phyloP scores from a whole-genome alignment of 257 asterid genomes.

The Petunia axillaris region DNA sequence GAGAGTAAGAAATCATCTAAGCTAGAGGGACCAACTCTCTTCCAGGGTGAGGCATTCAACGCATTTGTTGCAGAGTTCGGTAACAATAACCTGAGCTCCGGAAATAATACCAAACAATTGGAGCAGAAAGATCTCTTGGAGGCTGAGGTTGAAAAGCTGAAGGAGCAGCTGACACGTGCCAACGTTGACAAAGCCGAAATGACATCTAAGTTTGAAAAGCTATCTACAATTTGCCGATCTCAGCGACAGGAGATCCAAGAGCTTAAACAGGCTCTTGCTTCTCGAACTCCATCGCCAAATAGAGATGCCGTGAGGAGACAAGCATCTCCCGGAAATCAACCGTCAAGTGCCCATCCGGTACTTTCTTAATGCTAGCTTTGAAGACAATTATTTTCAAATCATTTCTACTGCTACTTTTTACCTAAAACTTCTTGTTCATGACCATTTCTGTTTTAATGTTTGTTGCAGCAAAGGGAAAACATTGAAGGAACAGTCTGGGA shows the following conservation, averaged over 20 bases:
- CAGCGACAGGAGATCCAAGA: constrained; percentile 96
- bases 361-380: constrained; percentile 3
- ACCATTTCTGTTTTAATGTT: no score
- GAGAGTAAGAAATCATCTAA: constrained; percentile 52
- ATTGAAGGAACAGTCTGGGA: constrained; percentile 81
- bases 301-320: constrained; percentile 50
- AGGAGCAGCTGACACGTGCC: constrained; percentile 69
- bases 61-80: constrained; percentile 77
- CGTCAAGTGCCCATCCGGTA: constrained; percentile 53
- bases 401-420: background rate
- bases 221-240: constrained; percentile 90
- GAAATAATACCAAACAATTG: constrained; percentile 44
- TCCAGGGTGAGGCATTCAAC: constrained; percentile 58
- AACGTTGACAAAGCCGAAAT: constrained; percentile 78
- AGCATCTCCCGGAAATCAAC: constrained; percentile 56
- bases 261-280: constrained; percentile 72
- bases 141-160: constrained; percentile 81
- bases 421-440: no score
- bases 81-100: constrained; percentile 49
- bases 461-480: constrained; percentile 55
- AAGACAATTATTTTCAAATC: background rate
- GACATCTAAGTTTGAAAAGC: constrained; percentile 81
- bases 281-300: constrained; percentile 67
- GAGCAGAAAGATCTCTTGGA: constrained; percentile 59
- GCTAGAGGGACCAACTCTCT: constrained; percentile 41